Conservation (phyloP, 2,329 filamentous ascomycete genomes). For the Pseudogymnoascus sp. region DNA sequence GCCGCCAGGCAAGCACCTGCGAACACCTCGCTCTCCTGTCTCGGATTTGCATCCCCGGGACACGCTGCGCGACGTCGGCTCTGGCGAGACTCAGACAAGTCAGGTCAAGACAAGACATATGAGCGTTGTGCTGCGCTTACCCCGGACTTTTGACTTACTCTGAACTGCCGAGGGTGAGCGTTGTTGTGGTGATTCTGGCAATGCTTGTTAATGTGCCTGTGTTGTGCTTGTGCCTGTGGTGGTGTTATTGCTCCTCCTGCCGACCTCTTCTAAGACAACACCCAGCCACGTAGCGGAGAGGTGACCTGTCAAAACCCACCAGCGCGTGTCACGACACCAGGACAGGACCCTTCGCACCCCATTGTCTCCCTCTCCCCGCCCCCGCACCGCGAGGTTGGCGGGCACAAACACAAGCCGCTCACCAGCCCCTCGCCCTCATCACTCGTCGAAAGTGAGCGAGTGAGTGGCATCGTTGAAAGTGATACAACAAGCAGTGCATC, state of each 20-base stretch:
- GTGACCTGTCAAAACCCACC: conserved; percentile 2
- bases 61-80: not conserved
- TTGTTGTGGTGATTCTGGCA: not conserved
- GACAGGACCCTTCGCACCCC: not conserved
- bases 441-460: too few species aligned
- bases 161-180: too few species aligned
- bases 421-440: not conserved
- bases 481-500: not conserved
- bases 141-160: not conserved
- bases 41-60: not conserved
- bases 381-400: not conserved
- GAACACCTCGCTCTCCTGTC: not conserved
- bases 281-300: not conserved
- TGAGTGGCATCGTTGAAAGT: not conserved
- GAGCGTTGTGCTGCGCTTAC: not conserved
- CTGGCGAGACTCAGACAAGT: too few species aligned
- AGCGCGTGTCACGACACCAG: conserved; percentile 6
- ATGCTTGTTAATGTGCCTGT: too few species aligned
- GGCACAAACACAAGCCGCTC: not conserved
- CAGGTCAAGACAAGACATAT: too few species aligned
- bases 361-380: not conserved
- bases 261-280: not conserved
- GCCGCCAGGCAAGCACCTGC: not conserved
- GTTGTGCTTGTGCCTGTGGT: not conserved
- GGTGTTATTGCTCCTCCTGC: not conserved